Evolutionary conservation across 2,329 filamentous ascomycete species (phyloP), one percentile per base, ranked within the genome.

Genomic region (Claviceps spartinae): DNA sequence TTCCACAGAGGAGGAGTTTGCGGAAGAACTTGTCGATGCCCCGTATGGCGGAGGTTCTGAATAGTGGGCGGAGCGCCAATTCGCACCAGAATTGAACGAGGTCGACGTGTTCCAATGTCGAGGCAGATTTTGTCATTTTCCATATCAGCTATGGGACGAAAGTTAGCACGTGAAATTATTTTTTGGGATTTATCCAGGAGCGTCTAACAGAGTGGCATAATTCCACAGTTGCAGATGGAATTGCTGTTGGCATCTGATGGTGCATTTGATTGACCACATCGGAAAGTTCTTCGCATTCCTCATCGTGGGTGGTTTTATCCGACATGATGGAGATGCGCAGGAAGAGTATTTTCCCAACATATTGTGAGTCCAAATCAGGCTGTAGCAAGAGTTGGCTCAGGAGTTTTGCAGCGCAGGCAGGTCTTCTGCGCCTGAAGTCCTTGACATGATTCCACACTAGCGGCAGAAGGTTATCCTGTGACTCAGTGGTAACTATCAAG

Each of bases 21-120:
- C 89, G 89, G 42, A 40, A 51, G 55, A 93, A 74, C 55, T 86
- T 88, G 4, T 78, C 77, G 52, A 74, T 75, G 62, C 90, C 93
- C 1, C 74, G 58, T 2, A 81, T 73, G 1, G 85, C 83, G 22
- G 79, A 77, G 48, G 78, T 78, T 13, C 75, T 68, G 57, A 96
- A 89, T 0, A 87, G 60, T 0, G 70, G 63, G 60, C 89, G 83
- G 13, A 85, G 70, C 0, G 85, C 82, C 18, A 88, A 63, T 7
- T 66, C 72, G 59, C 87, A 94, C 88, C 88, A 96, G 49, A 71
- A 67, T 55, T 84, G 77, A 1, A 84, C 77, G 14, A 71, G 57
- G 2, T 73, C 69, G 51, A 76, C 77, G 16, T 79, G 67, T 1
- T 73, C 69, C 36, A 77, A 72, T 1, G 67, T 67, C 55, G 78